phyloP scores from a whole-genome alignment of 2,329 filamentous ascomycete genomes.

The Dactylonectria estremocensis region DNA sequence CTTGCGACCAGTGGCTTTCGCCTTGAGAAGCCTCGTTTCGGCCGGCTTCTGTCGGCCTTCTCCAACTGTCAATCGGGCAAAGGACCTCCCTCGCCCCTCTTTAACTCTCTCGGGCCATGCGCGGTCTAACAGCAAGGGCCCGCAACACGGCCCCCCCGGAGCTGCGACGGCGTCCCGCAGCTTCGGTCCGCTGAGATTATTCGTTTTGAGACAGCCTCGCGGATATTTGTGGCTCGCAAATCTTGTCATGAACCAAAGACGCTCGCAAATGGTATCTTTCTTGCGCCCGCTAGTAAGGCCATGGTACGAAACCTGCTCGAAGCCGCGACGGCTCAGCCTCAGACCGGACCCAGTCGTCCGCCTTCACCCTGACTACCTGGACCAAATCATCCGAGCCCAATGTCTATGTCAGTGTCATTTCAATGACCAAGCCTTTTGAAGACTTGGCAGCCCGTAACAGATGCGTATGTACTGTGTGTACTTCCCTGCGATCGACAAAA shows the following conservation, averaged over 20 bases:
- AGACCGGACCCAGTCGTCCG: conserved; percentile 8
- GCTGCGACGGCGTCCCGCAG: conserved; percentile 5
- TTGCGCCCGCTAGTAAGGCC: neutral
- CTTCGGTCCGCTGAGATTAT: conserved; percentile 5
- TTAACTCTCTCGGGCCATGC: conserved; percentile 12
- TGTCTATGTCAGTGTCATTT: conserved; percentile 20
- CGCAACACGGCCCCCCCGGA: conserved; percentile 14
- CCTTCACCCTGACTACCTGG: neutral
- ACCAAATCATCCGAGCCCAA: conserved; percentile 26
- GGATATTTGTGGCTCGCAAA: neutral
- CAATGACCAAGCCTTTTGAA: conserved; percentile 16
- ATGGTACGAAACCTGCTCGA: conserved; percentile 5
- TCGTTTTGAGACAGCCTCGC: conserved; percentile 12
- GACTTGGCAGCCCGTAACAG: neutral
- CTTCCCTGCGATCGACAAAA: conserved; percentile 19
- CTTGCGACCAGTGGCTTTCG: neutral
- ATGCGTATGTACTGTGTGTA: neutral
- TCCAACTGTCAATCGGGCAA: conserved; percentile 6
- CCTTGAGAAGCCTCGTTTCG: neutral
- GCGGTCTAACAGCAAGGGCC: conserved; percentile 5
- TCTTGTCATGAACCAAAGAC: neutral
- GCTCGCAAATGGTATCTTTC: neutral
- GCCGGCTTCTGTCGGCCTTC: conserved; percentile 33
- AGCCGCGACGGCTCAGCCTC: conserved; percentile 13
- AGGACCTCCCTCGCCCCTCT: conserved; percentile 3